Base-by-base conservation (phyloP, 768 basidiomycete species). In the Leccinellum rugosiceps region DNA sequence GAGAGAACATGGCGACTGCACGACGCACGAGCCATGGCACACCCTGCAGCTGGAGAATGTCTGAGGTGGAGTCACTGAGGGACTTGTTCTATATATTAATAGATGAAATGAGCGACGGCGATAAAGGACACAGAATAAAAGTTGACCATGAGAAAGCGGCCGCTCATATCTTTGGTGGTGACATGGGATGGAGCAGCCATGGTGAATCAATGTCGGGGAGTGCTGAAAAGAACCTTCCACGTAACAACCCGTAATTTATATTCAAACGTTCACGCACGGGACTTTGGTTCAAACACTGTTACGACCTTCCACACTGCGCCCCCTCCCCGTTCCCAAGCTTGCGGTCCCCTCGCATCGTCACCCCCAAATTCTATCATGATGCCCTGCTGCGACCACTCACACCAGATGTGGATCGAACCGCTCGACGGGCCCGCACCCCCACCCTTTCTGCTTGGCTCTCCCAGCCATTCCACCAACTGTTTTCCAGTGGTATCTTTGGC, bases 401-500 rank as follows among this genome's bases (percentile, higher is more conserved):
- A 90, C 92, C 93, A 97, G 62, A 96, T 92, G 28, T 87, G 87
- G 63, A 96, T 90, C 31, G 88, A 92, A 38, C 90, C 90, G 2
- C 85, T 83, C 21, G 87, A 88, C 13, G 92, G 91, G 1, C 92
- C 92, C 9, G 84, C 77, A 1, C 95, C 94, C 21, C 94, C 94
- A 7, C 95, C 95, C 70, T 97, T 98, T 59, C 91, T 80, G 66
- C 83, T 83, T 7, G 95, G 95, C 72, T 98, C 95, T 10, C 94
- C 94, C 46, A 97, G 69, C 46, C 72, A 69, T 26, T 72, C 64
- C 9, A 97, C 89, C 58, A 98, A 85, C 0, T 92, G 85, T 65
- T 87, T 86, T 3, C 93, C 95, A 11, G 83, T 83, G 23, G 84
- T 86, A 49, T 76, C 76, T 30, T 69, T 69, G 7, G 67, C 69